Base-by-base conservation (phyloP, 2,329 filamentous ascomycete genomes). In the Beauveria caledonica region DNA sequence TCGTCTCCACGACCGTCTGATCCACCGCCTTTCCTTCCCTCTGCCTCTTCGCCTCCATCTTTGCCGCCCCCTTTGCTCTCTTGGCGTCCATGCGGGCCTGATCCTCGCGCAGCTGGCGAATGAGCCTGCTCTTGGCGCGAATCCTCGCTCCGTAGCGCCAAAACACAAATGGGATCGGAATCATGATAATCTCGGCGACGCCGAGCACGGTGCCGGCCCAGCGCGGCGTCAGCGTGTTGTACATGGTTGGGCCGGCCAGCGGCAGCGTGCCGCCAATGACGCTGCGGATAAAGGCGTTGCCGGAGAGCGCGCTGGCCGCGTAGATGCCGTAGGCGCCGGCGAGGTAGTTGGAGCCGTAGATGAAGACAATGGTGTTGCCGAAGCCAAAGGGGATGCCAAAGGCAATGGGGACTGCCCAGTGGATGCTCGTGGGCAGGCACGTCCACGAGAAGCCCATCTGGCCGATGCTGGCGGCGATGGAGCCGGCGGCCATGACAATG, bases 371-470 rank as follows among this genome's bases (percentile, higher is more conserved):
- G 10, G 81, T 84, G 65, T 90, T 92, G 0, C 89, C 89, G 0
- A 81, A 78, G 3, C 89, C 89, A 66, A 92, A 92, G 0, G 86
- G 86, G 7, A 92, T 81, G 1, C 89, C 88, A 0, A 88, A 88
- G 0, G 89, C 76, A 40, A 92, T 85, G 1, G 88, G 86, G 25
- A 83, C 78, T 17, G 90, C 84, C 86, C 88, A 93, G 70, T 89
- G 90, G 27, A 92, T 88, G 3, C 83, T 81, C 0, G 74, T 76
- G 0, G 90, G 90, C 0, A 88, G 82, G 63, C 85, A 90, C 0
- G 90, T 93, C 90, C 89, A 94, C 0, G 87, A 84, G 68, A 95
- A 95, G 72, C 86, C 86, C 36, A 95, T 80, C 71, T 94, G 85
- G n/a, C 90, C 90, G 3, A 88, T 73, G 0, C 91, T 88, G 0